Evolutionary conservation across 257 asterid genomes (phyloP).

Genomic region (Phtheirospermum japonicum): DNA sequence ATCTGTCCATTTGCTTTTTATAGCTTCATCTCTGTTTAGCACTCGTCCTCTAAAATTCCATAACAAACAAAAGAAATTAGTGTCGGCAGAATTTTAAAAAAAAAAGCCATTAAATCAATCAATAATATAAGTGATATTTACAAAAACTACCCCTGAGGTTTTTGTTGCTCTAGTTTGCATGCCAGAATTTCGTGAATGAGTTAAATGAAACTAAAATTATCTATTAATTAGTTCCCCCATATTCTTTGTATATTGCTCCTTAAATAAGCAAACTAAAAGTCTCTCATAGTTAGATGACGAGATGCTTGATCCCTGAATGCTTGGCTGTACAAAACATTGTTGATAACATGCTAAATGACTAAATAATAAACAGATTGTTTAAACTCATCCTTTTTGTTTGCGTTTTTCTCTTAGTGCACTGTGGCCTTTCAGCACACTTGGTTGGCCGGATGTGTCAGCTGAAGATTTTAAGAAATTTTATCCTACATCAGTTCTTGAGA

Average conservation of each 20-base stretch:
- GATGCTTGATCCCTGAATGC: background rate
- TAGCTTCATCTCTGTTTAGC: too few species aligned
- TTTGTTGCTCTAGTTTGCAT: background rate
- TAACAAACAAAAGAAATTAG: too few species aligned
- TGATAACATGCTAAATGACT: conserved; percentile 18
- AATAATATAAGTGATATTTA: too few species aligned
- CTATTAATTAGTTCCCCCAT: background rate
- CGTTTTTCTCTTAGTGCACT: conserved; percentile 55
- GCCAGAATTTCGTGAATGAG: conserved; percentile 3
- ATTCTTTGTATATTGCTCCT: background rate
- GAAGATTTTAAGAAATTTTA: conserved; percentile 76
- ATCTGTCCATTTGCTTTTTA: too few species aligned
- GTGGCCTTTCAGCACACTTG: conserved; percentile 99
- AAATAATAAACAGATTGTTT: conserved; percentile 13
- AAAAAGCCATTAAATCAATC: too few species aligned
- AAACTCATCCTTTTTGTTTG: conserved; percentile 30
- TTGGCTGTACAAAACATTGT: background rate
- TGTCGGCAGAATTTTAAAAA: too few species aligned
- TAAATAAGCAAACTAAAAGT: background rate
- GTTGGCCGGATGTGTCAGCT: conserved; percentile 91
- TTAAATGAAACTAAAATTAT: background rate
- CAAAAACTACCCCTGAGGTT: too few species aligned
- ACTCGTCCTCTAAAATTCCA: too few species aligned
- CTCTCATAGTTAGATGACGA: background rate
- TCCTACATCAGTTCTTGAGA: conserved; percentile 95